These are phyloP conservation scores for Penicillium chermesinum DNA, from an alignment of 495 filamentous ascomycete genomes.

Conservation along the genomic window DNA sequence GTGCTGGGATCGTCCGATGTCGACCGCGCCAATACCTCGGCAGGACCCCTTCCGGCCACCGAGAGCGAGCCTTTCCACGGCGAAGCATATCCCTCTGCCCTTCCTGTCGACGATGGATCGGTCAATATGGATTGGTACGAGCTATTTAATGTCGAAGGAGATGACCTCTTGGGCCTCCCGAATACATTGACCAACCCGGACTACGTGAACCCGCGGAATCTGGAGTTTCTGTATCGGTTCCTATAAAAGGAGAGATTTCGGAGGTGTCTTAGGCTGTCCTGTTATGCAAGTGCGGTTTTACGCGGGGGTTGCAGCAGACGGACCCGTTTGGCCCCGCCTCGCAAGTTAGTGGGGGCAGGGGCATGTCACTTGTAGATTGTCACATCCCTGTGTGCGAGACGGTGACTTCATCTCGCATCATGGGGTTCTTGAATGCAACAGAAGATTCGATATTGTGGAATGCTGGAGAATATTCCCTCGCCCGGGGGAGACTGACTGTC, in stretches of 20 bases:
- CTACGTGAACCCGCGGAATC: conserved; percentile 35
- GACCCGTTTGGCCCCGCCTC: neutral
- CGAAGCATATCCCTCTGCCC: neutral
- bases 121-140: conserved; percentile 36
- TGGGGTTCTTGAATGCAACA: neutral
- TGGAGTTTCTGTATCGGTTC: conserved; percentile 40
- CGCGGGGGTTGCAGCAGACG: neutral
- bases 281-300: neutral
- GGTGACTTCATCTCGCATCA: neutral
- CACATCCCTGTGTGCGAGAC: neutral
- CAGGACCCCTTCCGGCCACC: neutral
- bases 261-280: neutral
- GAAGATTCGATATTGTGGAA: conserved; percentile 15
- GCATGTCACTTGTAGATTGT: neutral
- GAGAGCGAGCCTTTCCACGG: neutral
- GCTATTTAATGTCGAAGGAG: conserved; percentile 32
- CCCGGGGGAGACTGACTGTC: neutral
- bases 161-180: conserved; percentile 30
- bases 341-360: neutral
- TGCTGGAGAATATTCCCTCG: conserved; percentile 3
- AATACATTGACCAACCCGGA: conserved; percentile 28
- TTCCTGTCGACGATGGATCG: conserved; percentile 10
- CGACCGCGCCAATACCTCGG: neutral
- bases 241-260: conserved; percentile 13
- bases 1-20: neutral